A percentile compares a stretch with the other conserved stretches of the same genome.
These are phyloP conservation scores for Chionographis japonica DNA, from an alignment of 106 monocot species.

Conservation along the genomic window DNA sequence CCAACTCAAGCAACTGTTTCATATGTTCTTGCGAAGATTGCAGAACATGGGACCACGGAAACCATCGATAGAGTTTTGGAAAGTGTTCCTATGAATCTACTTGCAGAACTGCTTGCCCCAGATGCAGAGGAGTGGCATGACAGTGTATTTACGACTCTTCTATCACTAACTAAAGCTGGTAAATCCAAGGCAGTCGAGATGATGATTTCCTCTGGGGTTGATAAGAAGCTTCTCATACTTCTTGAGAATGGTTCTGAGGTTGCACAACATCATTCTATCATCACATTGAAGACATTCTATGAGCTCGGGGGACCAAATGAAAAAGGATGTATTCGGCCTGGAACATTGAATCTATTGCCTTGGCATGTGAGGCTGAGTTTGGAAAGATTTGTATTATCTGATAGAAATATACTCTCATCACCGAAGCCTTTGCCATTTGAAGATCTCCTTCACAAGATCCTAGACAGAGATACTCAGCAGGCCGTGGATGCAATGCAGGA, in stretches of 20 bases:
- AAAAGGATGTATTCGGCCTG: conserved; percentile 20
- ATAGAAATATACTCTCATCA: conserved; percentile 13
- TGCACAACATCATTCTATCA: conserved; percentile 34
- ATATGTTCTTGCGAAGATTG: conserved; percentile 29
- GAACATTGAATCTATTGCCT: conserved; percentile 33
- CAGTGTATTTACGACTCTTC: conserved; percentile 22
- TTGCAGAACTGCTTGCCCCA: conserved; percentile 28
- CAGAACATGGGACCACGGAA: conserved; percentile 18
- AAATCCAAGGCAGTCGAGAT: conserved; percentile 32
- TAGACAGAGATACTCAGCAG: conserved; percentile 18
- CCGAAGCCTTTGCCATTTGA: conserved; percentile 34
- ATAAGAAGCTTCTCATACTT: conserved; percentile 29
- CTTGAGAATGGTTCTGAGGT: conserved; percentile 36
- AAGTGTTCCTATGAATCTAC: conserved; percentile 26
- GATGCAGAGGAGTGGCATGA: conserved; percentile 38
- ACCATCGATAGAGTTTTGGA: conserved; percentile 29
- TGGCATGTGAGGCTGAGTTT: conserved; percentile 49
- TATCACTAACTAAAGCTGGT: conserved; percentile 37
- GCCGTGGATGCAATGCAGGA: conserved; percentile 32
- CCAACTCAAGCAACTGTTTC: conserved; percentile 15
- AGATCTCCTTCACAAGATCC: conserved; percentile 23
- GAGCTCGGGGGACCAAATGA: conserved; percentile 21
- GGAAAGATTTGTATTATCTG: conserved; percentile 32
- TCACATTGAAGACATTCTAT: conserved; percentile 34
- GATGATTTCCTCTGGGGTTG: conserved; percentile 32